phyloP scores from a whole-genome alignment of 129 eudicot genomes.

The Flaveria sonorensis region DNA sequence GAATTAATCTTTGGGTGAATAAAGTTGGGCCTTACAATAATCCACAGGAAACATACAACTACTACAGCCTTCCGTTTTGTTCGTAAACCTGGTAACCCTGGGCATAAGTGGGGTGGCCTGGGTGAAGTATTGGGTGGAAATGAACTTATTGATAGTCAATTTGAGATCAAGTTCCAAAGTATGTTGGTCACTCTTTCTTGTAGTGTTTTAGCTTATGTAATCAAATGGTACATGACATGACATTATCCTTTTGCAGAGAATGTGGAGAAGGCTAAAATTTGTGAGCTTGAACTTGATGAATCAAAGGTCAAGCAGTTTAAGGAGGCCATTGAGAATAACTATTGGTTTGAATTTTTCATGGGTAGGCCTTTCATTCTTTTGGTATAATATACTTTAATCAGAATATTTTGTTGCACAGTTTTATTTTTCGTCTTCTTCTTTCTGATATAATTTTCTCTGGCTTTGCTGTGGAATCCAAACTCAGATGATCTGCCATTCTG shows the following conservation, averaged over 20 bases:
- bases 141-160: conserved; percentile 82
- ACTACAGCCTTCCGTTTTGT: conserved; percentile 84
- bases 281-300: conserved; percentile 83
- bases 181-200: conserved; percentile 31
- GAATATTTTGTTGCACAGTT: background rate
- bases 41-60: conserved; percentile 91
- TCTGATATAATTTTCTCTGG: conserved; percentile 27
- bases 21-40: conserved; percentile 91
- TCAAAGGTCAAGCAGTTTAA: conserved; percentile 67
- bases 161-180: conserved; percentile 74
- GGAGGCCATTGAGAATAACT: conserved; percentile 82
- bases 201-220: conserved; percentile 1
- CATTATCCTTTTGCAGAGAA: conserved; percentile 50
- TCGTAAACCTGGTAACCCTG: conserved; percentile 54
- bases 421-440: conserved; percentile 5
- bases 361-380: conserved; percentile 51
- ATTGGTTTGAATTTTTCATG: conserved; percentile 94
- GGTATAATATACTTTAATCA: background rate
- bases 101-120: conserved; percentile 91
- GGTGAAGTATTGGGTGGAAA: conserved; percentile 95
- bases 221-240: conserved; percentile 11
- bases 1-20: conserved; percentile 73
- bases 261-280: conserved; percentile 62
- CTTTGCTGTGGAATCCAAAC: conserved; percentile 35
- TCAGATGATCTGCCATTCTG: conserved; percentile 87